Evolutionary conservation across 106 monocot species (phyloP).

Genomic region (Allium cepa): DNA sequence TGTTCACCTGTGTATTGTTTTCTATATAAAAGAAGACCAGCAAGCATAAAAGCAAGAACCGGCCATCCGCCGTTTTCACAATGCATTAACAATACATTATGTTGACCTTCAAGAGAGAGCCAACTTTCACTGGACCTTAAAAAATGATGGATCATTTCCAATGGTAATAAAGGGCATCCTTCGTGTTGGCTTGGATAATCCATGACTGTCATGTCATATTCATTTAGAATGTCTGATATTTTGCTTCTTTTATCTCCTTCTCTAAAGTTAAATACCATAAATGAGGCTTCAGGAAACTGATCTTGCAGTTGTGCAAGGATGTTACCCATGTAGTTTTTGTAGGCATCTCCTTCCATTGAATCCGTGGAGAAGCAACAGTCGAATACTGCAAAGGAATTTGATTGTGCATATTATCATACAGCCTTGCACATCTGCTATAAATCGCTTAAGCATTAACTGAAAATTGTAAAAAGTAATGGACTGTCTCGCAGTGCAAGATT

Average conservation of each 20-base stretch:
- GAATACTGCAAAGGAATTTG: conserved; percentile 71
- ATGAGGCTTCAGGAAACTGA: conserved; percentile 73
- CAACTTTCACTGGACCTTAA: conserved; percentile 91
- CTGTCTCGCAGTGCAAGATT: background rate
- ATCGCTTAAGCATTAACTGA: background rate
- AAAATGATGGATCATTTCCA: conserved; percentile 96
- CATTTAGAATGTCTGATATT: conserved; percentile 65
- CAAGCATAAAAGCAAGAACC: conserved; percentile 92
- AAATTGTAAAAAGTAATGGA: background rate
- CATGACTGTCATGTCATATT: conserved; percentile 87
- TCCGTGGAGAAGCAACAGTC: conserved; percentile 84
- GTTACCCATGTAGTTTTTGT: conserved; percentile 60
- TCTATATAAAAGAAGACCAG: conserved; percentile 78
- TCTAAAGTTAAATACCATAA: conserved; percentile 87
- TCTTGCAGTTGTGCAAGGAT: conserved; percentile 74
- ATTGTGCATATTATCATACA: conserved; percentile 14
- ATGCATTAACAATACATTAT: conserved; percentile 89
- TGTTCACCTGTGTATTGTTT: conserved; percentile 79
- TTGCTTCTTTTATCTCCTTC: conserved; percentile 53
- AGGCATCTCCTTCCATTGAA: conserved; percentile 49
- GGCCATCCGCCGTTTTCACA: conserved; percentile 98
- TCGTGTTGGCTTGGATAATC: conserved; percentile 84
- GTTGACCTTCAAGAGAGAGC: conserved; percentile 85
- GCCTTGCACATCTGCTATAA: background rate
- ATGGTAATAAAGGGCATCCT: conserved; percentile 80